These are phyloP conservation scores for Datisca glomerata DNA, from an alignment of 306 rosid species.

Conservation along the genomic window DNA sequence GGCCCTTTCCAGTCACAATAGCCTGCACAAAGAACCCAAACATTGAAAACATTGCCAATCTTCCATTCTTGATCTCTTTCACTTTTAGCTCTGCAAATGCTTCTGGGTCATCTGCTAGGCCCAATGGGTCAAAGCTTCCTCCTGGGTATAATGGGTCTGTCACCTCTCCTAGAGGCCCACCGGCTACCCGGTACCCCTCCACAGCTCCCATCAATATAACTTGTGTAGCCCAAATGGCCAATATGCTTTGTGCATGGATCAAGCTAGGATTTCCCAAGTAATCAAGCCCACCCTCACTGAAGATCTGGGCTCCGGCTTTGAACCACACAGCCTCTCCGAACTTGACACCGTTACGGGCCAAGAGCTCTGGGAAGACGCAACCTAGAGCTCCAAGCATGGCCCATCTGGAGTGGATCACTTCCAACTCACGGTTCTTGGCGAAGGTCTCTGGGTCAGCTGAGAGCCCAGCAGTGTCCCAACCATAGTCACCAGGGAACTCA, in stretches of 20 bases:
- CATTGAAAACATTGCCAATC: conserved; percentile 13
- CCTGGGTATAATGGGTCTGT: too few relatives aligned
- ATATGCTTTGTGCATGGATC: too few relatives aligned
- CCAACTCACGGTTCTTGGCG: too few relatives aligned
- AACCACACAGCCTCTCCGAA: too few relatives aligned
- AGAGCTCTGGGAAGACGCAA: conserved; percentile 48
- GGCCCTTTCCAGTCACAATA: conserved; percentile 13
- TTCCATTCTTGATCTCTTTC: conserved; percentile 29
- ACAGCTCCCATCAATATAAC: conserved; percentile 53
- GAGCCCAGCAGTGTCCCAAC: conserved; percentile 69
- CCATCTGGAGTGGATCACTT: too few relatives aligned
- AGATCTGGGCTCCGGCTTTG: too few relatives aligned
- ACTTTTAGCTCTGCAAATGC: conserved; percentile 52
- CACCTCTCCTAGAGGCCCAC: conserved; percentile 53
- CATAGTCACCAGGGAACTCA: conserved; percentile 56
- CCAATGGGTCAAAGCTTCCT: too few relatives aligned
- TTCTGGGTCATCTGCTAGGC: conserved; percentile 63
- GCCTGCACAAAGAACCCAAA: conserved; percentile 15
- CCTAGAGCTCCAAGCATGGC: too few relatives aligned
- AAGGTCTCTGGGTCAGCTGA: conserved; percentile 57
- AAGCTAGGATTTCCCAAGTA: too few relatives aligned
- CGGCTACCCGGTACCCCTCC: conserved; percentile 51
- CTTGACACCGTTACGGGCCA: conserved; percentile 43
- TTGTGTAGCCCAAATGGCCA: too few relatives aligned
- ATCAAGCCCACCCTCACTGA: too few relatives aligned